Conservation (phyloP, 2,329 filamentous ascomycete species). For the Claviceps humidiphila region DNA sequence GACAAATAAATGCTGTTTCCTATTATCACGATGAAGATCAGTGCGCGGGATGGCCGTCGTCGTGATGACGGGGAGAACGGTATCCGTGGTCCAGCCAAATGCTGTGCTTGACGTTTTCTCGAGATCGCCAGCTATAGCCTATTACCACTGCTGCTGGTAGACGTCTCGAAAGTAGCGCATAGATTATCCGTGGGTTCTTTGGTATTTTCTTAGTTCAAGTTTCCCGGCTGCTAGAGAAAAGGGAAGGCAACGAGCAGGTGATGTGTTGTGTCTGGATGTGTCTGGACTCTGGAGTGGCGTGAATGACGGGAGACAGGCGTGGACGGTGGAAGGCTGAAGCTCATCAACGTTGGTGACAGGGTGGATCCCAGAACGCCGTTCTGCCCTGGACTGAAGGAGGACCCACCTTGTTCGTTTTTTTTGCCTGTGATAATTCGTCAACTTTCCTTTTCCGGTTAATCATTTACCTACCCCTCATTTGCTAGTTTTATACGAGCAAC, state of each 20-base stretch:
- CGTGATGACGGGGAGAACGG: neutral
- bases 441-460: too few relatives aligned
- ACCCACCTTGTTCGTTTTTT: too few relatives aligned
- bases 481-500: too few relatives aligned
- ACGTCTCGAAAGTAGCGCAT: neutral
- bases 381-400: neutral
- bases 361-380: neutral
- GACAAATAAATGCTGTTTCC: constrained; percentile 3
- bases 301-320: neutral
- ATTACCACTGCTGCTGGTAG: neutral
- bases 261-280: too few relatives aligned
- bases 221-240: neutral
- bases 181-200: neutral
- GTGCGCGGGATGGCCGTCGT: neutral
- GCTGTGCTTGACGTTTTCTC: neutral
- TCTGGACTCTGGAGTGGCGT: neutral
- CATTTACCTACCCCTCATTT: too few relatives aligned
- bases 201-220: too few relatives aligned
- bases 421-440: too few relatives aligned
- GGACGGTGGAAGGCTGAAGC: neutral
- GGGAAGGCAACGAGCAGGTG: neutral
- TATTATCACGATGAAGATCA: neutral
- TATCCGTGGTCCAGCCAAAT: neutral
- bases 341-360: constrained; percentile 6
- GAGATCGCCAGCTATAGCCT: neutral